phyloP scores from a whole-genome alignment of 164 flowering plant genomes.

The Saururus chinensis region DNA sequence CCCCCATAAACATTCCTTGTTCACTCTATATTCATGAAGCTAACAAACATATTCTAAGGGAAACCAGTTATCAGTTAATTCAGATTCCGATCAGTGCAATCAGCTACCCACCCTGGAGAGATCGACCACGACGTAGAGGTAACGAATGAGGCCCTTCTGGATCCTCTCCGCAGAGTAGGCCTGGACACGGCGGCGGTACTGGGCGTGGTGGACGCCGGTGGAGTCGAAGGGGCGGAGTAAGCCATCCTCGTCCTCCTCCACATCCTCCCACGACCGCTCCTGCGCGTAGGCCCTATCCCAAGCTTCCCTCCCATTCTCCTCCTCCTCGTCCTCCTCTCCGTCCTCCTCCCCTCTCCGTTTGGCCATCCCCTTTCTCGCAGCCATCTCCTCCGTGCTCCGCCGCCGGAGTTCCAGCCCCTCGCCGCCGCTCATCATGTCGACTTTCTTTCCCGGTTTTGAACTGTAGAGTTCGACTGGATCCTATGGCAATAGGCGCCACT shows the following conservation, averaged over 20 bases:
- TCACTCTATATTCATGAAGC: no score
- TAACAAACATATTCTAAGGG: no score
- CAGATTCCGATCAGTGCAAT: background rate
- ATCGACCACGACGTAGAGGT: conserved; percentile 69
- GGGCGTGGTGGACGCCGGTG: conserved; percentile 53
- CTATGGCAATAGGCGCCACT: no score
- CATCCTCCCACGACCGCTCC: conserved; percentile 87
- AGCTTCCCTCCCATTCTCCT: conserved; percentile 31
- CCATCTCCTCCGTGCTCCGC: background rate
- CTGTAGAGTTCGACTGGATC: no score
- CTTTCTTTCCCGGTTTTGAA: no score
- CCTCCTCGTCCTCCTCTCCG: conserved; percentile 52
- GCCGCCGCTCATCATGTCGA: background rate
- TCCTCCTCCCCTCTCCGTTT: conserved; percentile 34
- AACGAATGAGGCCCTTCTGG: conserved; percentile 89
- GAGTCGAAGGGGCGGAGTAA: conserved; percentile 69
- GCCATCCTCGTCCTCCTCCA: conserved; percentile 90
- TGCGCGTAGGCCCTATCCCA: conserved; percentile 88
- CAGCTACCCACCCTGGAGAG: conserved; percentile 60
- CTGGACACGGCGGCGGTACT: conserved; percentile 75
- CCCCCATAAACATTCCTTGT: no score
- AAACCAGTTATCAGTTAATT: no score
- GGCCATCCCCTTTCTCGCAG: background rate
- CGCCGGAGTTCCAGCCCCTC: background rate
- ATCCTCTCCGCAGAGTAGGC: conserved; percentile 43